Conservation (phyloP, 257 asterid species). For the Fraxinus excelsior region DNA sequence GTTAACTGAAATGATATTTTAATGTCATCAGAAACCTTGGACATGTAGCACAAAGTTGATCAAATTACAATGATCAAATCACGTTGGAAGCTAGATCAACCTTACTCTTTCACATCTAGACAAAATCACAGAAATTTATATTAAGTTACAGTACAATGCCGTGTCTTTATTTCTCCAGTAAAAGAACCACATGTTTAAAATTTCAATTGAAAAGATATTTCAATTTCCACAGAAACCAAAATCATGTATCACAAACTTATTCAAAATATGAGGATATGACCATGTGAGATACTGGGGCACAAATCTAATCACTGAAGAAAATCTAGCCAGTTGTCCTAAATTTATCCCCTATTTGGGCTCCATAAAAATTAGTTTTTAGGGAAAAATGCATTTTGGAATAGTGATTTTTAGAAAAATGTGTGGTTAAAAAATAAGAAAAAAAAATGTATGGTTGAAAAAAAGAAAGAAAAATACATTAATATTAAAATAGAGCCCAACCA, state of each 20-base stretch:
- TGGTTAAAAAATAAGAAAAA: too few species aligned
- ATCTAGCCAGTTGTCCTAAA: background rate
- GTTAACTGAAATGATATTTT: background rate
- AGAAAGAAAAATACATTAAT: too few species aligned
- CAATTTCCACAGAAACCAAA: conserved; percentile 4
- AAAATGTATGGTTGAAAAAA: too few species aligned
- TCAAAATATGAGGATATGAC: conserved; percentile 13
- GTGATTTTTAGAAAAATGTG: too few species aligned
- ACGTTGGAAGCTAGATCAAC: background rate
- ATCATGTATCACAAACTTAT: background rate
- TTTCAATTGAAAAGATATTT: background rate
- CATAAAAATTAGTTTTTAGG: too few species aligned
- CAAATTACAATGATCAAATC: conserved; percentile 13
- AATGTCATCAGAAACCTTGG: conserved; percentile 2
- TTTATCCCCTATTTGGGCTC: background rate
- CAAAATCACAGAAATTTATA: background rate
- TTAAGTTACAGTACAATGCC: background rate
- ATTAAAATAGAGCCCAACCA: too few species aligned
- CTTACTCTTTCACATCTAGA: background rate
- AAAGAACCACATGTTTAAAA: background rate
- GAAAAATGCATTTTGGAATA: too few species aligned
- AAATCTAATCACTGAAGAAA: background rate
- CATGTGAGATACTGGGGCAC: background rate
- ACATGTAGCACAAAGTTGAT: background rate
- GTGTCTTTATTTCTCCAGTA: background rate